Base-by-base conservation (phyloP, 1,139 yeast species). In the Candida anutae region DNA sequence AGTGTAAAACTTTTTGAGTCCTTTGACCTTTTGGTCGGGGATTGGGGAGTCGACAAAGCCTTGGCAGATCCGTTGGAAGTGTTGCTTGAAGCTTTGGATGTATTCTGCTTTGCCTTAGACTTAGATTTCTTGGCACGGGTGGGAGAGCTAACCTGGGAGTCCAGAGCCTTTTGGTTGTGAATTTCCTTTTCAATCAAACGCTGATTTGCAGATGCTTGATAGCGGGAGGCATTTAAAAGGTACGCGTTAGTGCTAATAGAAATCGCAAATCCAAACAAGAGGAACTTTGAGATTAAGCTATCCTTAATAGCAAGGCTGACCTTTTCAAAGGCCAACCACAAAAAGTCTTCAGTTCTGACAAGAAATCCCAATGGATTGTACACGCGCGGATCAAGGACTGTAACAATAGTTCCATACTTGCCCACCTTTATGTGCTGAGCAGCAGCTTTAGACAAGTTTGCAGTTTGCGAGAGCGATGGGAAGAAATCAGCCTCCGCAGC, bases 231-330 rank as follows among this genome's bases (percentile, higher is more conserved):
- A 46, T 79, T 80, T 48, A 90, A 71, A 42, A 90, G 68, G 55
- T 88, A 90, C 27, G 83, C 78, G 51, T 93, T 90, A 39, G 83
- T 76, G 13, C 79, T 76, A 34, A 87, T 71, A 37, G 95, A 82
- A 38, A 83, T 60, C 14, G 81, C 77, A 37, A 88, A 75, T 5
- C 77, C 77, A 41, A 83, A 67, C 24, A 88, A 72, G 29, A 87
- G 64, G 38, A 77, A 73, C 51, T 90, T 88, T 37, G 93, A 77
- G 41, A 88, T 73, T 35, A 85, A 62, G 28, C 79, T 82, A 53
- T 88, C 96, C 43, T 81, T 75, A 35, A 88, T 79, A n/a, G 88
- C 84, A 36, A 53, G 55, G 39, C 87, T 78, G 41, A 87, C 55
- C 28, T 65, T 66, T 28, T 72, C 75, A 31, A 82, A 58, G 16